Evolutionary conservation across 192 early-diverging fungal species (phyloP).

Genomic region (Spinellus fusiger): DNA sequence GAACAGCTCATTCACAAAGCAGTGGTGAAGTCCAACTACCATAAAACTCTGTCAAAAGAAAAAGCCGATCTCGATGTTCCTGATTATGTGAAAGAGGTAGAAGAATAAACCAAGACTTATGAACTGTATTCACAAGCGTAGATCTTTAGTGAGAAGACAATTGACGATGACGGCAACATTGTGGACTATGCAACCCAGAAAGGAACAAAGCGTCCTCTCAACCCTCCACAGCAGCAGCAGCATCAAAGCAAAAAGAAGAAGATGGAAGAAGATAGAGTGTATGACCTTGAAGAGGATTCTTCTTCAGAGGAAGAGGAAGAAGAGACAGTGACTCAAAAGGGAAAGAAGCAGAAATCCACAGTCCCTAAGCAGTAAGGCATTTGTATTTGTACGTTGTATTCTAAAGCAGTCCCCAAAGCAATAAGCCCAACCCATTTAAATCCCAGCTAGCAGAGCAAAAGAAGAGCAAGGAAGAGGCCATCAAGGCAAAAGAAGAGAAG

Average conservation of each 20-base stretch:
- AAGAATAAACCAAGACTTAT: neutral
- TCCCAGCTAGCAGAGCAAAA: slow-evolving; percentile 14
- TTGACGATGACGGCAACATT: slow-evolving; percentile 33
- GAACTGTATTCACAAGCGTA: neutral
- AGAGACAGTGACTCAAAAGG: neutral
- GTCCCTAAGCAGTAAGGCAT: neutral
- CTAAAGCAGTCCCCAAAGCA: slow-evolving; percentile 1
- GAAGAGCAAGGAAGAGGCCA: slow-evolving; percentile 3
- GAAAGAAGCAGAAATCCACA: slow-evolving; percentile 10
- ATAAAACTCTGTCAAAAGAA: slow-evolving; percentile 28
- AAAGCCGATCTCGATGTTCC: slow-evolving; percentile 22
- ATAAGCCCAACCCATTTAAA: slow-evolving; percentile 33
- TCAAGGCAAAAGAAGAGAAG: slow-evolving; percentile 8
- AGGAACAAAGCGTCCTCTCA: slow-evolving; percentile 6
- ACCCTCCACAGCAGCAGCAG: no score
- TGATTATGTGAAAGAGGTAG: slow-evolving; percentile 35
- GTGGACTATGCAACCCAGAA: slow-evolving; percentile 15
- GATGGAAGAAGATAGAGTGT: slow-evolving; percentile 10
- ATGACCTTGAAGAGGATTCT: slow-evolving; percentile 12
- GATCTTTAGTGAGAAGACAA: slow-evolving; percentile 35
- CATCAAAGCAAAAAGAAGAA: slow-evolving; percentile 6
- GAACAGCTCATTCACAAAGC: slow-evolving; percentile 34
- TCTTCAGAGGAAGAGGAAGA: slow-evolving; percentile 21
- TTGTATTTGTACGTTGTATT: no score
- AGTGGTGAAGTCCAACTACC: slow-evolving; percentile 31